These are phyloP conservation scores for Quercus engelmannii DNA, from an alignment of 306 rosid genomes.

Conservation along the genomic window DNA sequence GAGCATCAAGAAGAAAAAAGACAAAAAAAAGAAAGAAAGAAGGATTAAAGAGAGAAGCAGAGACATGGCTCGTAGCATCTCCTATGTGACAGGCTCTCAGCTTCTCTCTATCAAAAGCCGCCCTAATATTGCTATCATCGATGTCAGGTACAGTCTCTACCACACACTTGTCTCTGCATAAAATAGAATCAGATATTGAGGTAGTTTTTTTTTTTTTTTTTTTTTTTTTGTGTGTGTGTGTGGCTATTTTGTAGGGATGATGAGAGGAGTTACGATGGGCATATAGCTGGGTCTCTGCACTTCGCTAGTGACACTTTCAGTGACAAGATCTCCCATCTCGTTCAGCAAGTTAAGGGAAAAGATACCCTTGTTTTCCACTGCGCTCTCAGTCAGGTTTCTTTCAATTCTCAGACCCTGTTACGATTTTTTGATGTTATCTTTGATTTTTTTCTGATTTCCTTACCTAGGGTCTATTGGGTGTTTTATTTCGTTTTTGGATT, in stretches of 20 bases:
- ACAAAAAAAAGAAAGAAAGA: no score
- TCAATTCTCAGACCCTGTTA: not conserved
- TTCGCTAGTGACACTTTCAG: constrained; percentile 60
- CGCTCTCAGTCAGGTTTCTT: constrained; percentile 69
- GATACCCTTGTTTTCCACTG: constrained; percentile 91
- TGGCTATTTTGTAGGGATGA: constrained; percentile 46
- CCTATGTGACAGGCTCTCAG: constrained; percentile 65
- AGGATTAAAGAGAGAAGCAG: not conserved
- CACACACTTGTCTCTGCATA: not conserved
- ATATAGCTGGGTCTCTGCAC: constrained; percentile 74
- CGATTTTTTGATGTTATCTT: not conserved
- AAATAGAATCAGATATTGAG: not conserved
- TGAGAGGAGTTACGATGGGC: constrained; percentile 70
- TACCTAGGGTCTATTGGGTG: not conserved
- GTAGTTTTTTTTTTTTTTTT: not conserved
- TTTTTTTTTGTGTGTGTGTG: no score
- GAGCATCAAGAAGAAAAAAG: no score
- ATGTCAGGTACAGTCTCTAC: constrained; percentile 39
- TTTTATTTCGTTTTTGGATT: not conserved
- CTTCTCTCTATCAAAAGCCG: constrained; percentile 55
- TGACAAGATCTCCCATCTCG: constrained; percentile 52
- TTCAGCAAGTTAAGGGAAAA: constrained; percentile 62
- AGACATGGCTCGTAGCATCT: constrained; percentile 54
- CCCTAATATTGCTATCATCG: constrained; percentile 63
- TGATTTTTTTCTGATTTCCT: not conserved